phyloP scores from a whole-genome alignment of 176 grass and related monocot genomes.

The Carex littledalei region DNA sequence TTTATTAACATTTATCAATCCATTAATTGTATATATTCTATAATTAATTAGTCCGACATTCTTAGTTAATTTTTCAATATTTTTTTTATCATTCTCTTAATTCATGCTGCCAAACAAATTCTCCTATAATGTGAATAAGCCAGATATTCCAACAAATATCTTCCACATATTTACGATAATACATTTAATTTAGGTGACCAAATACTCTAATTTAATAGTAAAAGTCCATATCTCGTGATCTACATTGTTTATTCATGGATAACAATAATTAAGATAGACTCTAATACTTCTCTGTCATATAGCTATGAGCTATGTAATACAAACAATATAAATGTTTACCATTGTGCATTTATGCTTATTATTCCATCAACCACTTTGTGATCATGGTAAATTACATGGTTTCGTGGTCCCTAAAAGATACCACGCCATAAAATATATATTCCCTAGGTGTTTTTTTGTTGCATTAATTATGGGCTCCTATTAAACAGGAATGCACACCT shows the following conservation, averaged over 20 bases:
- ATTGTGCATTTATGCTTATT: background rate
- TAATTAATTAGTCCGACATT: too few relatives aligned
- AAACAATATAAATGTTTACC: background rate
- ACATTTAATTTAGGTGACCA: background rate
- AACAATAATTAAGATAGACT: background rate
- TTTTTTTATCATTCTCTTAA: too few relatives aligned
- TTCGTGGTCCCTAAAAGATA: slow-evolving; percentile 20
- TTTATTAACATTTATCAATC: too few relatives aligned
- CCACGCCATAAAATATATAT: background rate
- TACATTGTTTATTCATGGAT: background rate
- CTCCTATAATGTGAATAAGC: too few relatives aligned
- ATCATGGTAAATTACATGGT: slow-evolving; percentile 3
- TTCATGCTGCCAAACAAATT: too few relatives aligned
- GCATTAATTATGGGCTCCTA: background rate
- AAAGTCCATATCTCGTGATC: background rate
- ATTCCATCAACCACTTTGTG: background rate
- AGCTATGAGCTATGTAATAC: background rate
- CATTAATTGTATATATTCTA: too few relatives aligned
- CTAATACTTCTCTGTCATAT: background rate
- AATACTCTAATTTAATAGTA: background rate
- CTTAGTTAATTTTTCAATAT: too few relatives aligned
- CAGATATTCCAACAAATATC: background rate
- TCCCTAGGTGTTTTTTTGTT: background rate
- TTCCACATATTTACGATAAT: background rate
- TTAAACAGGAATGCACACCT: background rate